These are phyloP conservation scores for Rhizoclosmatium globosum DNA, from an alignment of 192 early-diverging fungal species.

Conservation along the genomic window DNA sequence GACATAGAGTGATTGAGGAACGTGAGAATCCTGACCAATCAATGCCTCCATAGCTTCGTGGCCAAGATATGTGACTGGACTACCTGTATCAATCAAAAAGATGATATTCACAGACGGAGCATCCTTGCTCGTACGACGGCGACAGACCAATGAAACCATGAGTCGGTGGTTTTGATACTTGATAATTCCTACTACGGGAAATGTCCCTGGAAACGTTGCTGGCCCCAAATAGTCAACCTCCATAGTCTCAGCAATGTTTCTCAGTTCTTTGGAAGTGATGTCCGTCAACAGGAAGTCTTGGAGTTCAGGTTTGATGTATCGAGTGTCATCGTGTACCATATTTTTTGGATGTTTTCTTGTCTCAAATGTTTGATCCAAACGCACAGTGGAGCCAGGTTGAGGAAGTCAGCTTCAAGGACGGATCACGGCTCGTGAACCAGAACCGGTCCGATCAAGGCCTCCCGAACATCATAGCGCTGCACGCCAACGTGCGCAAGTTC, in stretches of 20 bases:
- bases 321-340: no score
- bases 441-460: no score
- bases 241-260: not conserved
- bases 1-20: not conserved
- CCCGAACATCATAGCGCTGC: no score
- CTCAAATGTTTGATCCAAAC: no score
- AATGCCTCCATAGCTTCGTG: not conserved
- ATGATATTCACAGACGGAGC: not conserved
- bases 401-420: no score
- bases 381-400: no score
- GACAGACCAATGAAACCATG: conserved; percentile 20
- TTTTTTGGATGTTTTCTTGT: no score
- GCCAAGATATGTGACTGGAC: not conserved
- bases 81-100: not conserved
- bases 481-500: no score
- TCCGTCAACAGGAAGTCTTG: conserved; percentile 19
- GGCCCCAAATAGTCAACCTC: conserved; percentile 13
- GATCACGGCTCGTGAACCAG: no score
- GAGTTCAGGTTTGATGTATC: not conserved
- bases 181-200: not conserved
- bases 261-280: conserved; percentile 12
- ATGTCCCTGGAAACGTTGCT: conserved; percentile 14
- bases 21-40: not conserved
- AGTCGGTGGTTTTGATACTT: conserved; percentile 10
- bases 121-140: not conserved